Percentiles rank a stretch among this genome's conserved stretches.
phyloP scores from a whole-genome alignment of 2,329 filamentous ascomycete species.

The Colletotrichum spaethianum region DNA sequence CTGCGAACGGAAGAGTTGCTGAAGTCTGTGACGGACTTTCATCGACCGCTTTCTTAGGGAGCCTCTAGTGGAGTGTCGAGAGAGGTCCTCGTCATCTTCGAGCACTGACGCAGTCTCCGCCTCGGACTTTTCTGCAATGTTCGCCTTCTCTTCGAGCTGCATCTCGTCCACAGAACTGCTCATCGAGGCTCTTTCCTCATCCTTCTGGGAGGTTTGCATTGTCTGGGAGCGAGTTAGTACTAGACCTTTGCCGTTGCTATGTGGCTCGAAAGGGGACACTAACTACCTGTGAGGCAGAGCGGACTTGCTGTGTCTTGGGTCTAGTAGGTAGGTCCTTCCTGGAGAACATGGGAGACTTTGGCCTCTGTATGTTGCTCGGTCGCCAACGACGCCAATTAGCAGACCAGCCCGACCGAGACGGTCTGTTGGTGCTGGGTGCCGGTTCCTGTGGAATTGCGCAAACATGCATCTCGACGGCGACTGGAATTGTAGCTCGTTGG shows the following conservation, averaged over 20 bases:
- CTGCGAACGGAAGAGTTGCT: conserved; percentile 1
- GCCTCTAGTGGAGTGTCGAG: not conserved
- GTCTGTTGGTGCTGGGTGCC: not conserved
- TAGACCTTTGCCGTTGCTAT: not conserved
- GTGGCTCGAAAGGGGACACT: not conserved
- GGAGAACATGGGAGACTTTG: not conserved
- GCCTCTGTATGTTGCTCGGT: conserved; percentile 5
- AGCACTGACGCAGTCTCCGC: not conserved
- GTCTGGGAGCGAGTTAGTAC: not conserved
- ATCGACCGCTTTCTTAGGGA: not conserved
- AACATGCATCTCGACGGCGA: conserved; percentile 28
- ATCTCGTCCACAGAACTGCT: not conserved
- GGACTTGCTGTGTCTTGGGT: not conserved
- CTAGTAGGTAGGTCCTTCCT: not conserved
- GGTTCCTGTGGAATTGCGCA: conserved; percentile 30
- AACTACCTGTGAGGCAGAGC: not conserved
- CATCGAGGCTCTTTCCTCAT: not conserved
- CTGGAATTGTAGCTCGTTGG: not conserved
- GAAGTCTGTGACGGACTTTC: not conserved
- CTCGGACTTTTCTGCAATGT: not conserved
- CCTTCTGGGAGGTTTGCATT: not conserved
- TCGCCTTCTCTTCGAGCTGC: not conserved
- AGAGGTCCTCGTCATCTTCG: not conserved
- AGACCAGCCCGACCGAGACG: not conserved
- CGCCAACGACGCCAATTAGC: conserved; percentile 9